A percentile compares a stretch with the other conserved stretches of the same genome.
phyloP scores from a whole-genome alignment of 768 basidiomycete species.

The Kwoniella dendrophila region DNA sequence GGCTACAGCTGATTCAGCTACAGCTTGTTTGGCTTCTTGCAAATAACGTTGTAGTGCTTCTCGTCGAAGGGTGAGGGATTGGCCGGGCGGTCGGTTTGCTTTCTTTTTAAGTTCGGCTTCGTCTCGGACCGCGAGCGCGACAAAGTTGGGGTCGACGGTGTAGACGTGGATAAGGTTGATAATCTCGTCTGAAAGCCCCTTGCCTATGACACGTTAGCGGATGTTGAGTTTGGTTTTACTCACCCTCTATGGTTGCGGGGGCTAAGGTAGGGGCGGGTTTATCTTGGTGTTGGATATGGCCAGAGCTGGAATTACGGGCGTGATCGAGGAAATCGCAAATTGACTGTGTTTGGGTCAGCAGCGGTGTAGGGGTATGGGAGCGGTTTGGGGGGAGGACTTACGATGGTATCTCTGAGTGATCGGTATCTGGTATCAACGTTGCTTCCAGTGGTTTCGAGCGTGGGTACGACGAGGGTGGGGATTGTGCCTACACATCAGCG shows the following conservation, averaged over 20 bases:
- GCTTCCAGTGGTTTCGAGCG: slow-evolving; percentile 68
- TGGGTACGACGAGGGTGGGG: slow-evolving; percentile 81
- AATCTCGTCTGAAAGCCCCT: slow-evolving; percentile 58
- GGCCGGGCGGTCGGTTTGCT: slow-evolving; percentile 56
- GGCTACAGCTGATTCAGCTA: slow-evolving; percentile 6
- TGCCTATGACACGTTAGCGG: slow-evolving; percentile 30
- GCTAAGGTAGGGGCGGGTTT: slow-evolving; percentile 75
- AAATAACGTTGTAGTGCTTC: slow-evolving; percentile 62
- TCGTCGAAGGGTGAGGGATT: slow-evolving; percentile 60
- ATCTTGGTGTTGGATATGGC: slow-evolving; percentile 69
- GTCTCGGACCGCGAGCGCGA: slow-evolving; percentile 66
- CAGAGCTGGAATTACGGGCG: slow-evolving; percentile 71
- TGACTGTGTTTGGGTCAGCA: slow-evolving; percentile 58
- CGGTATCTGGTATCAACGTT: slow-evolving; percentile 79
- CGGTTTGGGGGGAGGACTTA: slow-evolving; percentile 41
- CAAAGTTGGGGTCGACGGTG: slow-evolving; percentile 66
- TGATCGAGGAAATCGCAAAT: slow-evolving; percentile 81
- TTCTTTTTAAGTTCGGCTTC: slow-evolving; percentile 62
- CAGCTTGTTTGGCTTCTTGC: slow-evolving; percentile 59
- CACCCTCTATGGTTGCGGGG: slow-evolving; percentile 78
- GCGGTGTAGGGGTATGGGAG: no score
- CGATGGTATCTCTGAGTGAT: slow-evolving; percentile 74
- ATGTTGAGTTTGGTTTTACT: slow-evolving; percentile 15
- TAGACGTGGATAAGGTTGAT: slow-evolving; percentile 68
- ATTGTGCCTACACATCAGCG: slow-evolving; percentile 65